Percentiles rank a stretch among this genome's conserved stretches.
These are phyloP conservation scores for Phoenix dactylifera DNA, from an alignment of 176 grass and related monocot genomes.

Conservation along the genomic window DNA sequence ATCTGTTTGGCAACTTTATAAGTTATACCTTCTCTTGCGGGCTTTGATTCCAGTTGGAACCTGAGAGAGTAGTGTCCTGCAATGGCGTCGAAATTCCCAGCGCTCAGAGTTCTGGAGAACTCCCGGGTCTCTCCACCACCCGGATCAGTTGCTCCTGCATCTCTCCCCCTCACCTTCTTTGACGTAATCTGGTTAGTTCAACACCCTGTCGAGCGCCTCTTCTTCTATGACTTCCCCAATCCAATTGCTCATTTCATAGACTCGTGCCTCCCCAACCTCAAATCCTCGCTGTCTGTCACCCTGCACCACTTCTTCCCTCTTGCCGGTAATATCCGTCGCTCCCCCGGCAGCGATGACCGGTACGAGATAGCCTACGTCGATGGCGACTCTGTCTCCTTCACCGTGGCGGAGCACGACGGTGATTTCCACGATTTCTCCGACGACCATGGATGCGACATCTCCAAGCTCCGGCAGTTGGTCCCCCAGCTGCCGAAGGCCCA, in stretches of 20 bases:
- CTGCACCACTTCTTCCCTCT: conserved; percentile 26
- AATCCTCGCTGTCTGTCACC: conserved; percentile 15
- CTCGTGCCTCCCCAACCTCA: conserved; percentile 2
- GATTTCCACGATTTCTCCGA: conserved; percentile 7
- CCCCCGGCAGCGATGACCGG: not conserved
- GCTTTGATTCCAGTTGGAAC: too few relatives aligned
- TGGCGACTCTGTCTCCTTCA: conserved; percentile 19
- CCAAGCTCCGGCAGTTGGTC: conserved; percentile 15
- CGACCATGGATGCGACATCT: conserved; percentile 10
- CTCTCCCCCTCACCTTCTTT: conserved; percentile 27
- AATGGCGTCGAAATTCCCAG: too few relatives aligned
- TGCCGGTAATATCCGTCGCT: conserved; percentile 9
- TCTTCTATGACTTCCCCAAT: conserved; percentile 22
- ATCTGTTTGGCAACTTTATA: too few relatives aligned
- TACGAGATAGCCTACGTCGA: conserved; percentile 27
- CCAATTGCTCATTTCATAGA: not conserved
- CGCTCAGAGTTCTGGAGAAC: conserved; percentile 10
- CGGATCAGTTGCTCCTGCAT: not conserved
- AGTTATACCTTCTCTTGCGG: too few relatives aligned
- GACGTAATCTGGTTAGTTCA: conserved; percentile 24
- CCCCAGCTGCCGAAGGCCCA: conserved; percentile 3
- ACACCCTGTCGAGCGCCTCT: conserved; percentile 24
- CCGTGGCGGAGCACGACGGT: conserved; percentile 14
- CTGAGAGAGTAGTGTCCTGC: too few relatives aligned
- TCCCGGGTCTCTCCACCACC: not conserved